Evolutionary conservation across 306 rosid species (phyloP).

Genomic region (Abrus precatorius): DNA sequence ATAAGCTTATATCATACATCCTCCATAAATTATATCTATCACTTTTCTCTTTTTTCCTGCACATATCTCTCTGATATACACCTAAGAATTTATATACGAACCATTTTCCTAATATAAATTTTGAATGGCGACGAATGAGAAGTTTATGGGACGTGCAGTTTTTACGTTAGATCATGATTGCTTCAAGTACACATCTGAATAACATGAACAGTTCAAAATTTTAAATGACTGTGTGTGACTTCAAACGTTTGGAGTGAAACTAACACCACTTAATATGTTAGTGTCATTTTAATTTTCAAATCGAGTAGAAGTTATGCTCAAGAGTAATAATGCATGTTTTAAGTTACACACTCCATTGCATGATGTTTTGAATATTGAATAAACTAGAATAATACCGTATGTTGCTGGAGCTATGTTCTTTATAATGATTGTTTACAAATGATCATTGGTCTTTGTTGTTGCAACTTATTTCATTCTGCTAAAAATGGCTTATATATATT

Average conservation of each 20-base stretch:
- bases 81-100: too few species aligned
- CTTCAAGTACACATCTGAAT: neutral
- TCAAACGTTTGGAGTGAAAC: neutral
- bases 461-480: slow-evolving; percentile 53
- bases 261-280: neutral
- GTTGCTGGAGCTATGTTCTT: slow-evolving; percentile 44
- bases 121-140: too few species aligned
- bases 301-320: neutral
- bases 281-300: neutral
- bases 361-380: slow-evolving; percentile 31
- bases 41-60: too few species aligned
- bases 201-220: neutral
- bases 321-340: neutral
- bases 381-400: slow-evolving; percentile 20
- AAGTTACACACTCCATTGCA: neutral
- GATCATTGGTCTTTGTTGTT: slow-evolving; percentile 38
- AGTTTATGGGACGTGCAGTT: neutral
- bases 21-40: too few species aligned
- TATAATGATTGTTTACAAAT: slow-evolving; percentile 34
- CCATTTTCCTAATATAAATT: too few species aligned
- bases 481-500: slow-evolving; percentile 26
- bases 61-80: too few species aligned
- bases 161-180: neutral
- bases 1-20: too few species aligned
- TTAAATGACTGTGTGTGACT: neutral